phyloP scores from a whole-genome alignment of 2,329 filamentous ascomycete species.

The Drechslera avenae region DNA sequence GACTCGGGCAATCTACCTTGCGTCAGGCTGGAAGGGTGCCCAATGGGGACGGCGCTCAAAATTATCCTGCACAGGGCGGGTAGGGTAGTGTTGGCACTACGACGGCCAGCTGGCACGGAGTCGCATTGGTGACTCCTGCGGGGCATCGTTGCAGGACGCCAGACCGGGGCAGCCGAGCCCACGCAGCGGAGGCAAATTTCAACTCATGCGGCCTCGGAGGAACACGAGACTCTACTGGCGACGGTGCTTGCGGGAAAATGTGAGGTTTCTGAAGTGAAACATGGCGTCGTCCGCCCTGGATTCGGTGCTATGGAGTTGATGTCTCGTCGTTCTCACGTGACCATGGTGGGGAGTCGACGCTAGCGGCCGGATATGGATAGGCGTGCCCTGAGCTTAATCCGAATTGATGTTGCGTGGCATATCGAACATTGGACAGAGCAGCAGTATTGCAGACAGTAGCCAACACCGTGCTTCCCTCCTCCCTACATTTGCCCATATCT shows the following conservation, averaged over 20 bases:
- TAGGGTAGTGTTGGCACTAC: conserved; percentile 42
- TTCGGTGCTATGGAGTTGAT: conserved; percentile 12
- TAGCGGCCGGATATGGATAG: conserved; percentile 17
- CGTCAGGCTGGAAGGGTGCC: conserved; percentile 34
- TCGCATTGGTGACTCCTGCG: conserved; percentile 37
- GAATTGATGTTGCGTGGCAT: conserved; percentile 36
- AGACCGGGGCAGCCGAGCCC: conserved; percentile 26
- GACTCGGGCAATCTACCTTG: conserved; percentile 46
- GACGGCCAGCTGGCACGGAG: conserved; percentile 39
- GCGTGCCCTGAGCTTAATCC: conserved; percentile 21
- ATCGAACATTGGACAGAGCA: conserved; percentile 45
- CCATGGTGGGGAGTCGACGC: conserved; percentile 13
- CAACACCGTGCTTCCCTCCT: conserved; percentile 29
- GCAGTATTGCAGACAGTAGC: conserved; percentile 26
- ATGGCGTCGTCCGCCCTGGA: conserved; percentile 16
- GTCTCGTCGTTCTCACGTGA: conserved; percentile 14
- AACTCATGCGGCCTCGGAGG: conserved; percentile 20
- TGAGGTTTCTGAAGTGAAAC: conserved; percentile 12
- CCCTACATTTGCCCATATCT: conserved; percentile 12
- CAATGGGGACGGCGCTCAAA: conserved; percentile 41
- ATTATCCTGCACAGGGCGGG: conserved; percentile 42
- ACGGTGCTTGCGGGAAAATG: conserved; percentile 2
- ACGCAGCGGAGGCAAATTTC: conserved; percentile 29
- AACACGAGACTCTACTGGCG: conserved; percentile 32
- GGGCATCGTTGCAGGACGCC: conserved; percentile 37